phyloP scores from a whole-genome alignment of 2,329 filamentous ascomycete species.

The Coniella lustricola region DNA sequence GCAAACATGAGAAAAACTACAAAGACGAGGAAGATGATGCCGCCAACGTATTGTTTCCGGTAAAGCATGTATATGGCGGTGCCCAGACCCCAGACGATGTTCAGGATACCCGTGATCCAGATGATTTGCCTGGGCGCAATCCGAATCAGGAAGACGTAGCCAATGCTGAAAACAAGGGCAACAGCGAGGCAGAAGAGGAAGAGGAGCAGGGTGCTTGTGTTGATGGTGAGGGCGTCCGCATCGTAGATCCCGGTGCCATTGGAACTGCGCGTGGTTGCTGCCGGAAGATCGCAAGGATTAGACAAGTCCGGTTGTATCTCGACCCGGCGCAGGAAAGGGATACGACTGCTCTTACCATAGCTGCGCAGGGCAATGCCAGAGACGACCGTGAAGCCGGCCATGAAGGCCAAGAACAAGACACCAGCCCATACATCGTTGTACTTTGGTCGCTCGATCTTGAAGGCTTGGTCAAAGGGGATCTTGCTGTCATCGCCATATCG shows the following conservation, averaged over 20 bases:
- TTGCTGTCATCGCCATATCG: conserved; percentile 31
- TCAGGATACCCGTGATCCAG: conserved; percentile 84
- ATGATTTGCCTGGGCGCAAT: conserved; percentile 84
- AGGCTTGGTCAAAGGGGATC: conserved; percentile 67
- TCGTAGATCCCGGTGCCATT: conserved; percentile 70
- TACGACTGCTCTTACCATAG: conserved; percentile 41
- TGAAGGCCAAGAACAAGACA: conserved; percentile 42
- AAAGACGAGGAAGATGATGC: conserved; percentile 82
- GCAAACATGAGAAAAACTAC: conserved; percentile 71
- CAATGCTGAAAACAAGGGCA: conserved; percentile 67
- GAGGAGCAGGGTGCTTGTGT: conserved; percentile 79
- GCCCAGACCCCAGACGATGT: conserved; percentile 76
- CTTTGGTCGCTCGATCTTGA: conserved; percentile 77
- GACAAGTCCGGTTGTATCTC: too few relatives aligned
- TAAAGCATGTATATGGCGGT: conserved; percentile 83
- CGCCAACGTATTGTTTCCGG: conserved; percentile 70
- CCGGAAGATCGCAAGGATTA: background rate
- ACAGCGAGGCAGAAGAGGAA: conserved; percentile 72
- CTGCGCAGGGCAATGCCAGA: conserved; percentile 69
- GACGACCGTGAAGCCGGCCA: conserved; percentile 63
- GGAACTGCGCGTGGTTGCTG: conserved; percentile 46
- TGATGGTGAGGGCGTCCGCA: conserved; percentile 53
- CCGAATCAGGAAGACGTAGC: conserved; percentile 69
- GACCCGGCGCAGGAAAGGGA: background rate
- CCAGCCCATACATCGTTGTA: conserved; percentile 90